Percentiles rank a stretch among this genome's conserved stretches.
These are phyloP conservation scores for Xanthoceras sorbifolium DNA, from an alignment of 345 rosid genomes.

Conservation along the genomic window DNA sequence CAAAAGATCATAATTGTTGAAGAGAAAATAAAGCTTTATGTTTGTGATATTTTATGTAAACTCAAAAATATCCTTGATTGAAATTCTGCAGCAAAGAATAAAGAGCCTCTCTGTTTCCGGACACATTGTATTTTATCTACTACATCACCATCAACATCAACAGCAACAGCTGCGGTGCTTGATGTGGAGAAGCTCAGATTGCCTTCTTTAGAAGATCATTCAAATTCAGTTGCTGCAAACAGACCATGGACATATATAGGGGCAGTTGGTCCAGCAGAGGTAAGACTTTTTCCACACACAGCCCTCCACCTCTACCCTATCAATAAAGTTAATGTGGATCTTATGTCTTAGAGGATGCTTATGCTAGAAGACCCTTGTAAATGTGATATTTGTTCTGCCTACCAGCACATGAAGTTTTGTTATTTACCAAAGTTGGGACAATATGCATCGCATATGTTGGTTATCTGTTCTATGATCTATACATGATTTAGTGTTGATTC, in stretches of 20 bases:
- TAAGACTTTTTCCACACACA: slow-evolving; percentile 25
- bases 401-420: not conserved
- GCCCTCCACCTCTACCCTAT: not conserved
- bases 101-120: slow-evolving; percentile 49
- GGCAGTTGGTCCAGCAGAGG: slow-evolving; percentile 60
- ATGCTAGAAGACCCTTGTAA: not conserved
- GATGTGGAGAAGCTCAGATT: slow-evolving; percentile 81
- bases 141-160: slow-evolving; percentile 41
- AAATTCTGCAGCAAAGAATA: slow-evolving; percentile 62
- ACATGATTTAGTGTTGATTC: not conserved
- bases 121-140: slow-evolving; percentile 75
- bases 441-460: not conserved
- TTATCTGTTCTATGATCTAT: slow-evolving; percentile 1
- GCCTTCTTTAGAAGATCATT: slow-evolving; percentile 61
- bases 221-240: slow-evolving; percentile 47
- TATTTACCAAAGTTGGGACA: not conserved
- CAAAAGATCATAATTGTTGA: not conserved
- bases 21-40: slow-evolving; percentile 1
- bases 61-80: slow-evolving; percentile 1
- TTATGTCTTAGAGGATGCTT: slow-evolving; percentile 7
- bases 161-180: slow-evolving; percentile 48
- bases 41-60: slow-evolving; percentile 11
- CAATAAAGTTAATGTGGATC: not conserved
- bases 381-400: not conserved
- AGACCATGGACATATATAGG: slow-evolving; percentile 68